Base-by-base conservation (phyloP, 805 yeast species). In the Candida suzukii region DNA sequence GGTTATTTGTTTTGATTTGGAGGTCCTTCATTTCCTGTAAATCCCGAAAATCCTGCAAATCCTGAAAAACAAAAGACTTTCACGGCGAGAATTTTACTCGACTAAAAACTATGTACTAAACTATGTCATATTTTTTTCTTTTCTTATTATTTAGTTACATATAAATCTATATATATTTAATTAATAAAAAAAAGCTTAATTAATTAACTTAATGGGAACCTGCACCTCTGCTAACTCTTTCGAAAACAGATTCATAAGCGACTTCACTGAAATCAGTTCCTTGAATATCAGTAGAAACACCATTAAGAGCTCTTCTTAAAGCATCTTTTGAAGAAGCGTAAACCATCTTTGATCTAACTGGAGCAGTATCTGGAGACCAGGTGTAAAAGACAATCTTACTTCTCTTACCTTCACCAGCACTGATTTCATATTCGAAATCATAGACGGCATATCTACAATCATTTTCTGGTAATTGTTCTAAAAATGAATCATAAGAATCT, bases 281-380 rank as follows among this genome's bases (percentile, higher is more conserved):
- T 74, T 93, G 99, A 60, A 93, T 75, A 61, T 93, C 99, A 53
- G 95, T 67, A 43, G 96, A 73, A 53, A 93, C 80, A 67, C 99
- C 99, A 65, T 86, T 91, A 61, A 93, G 75, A 43, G 99, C 91
- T 71, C 96, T 88, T 76, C 98, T 91, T 61, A 93, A 78, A 38
- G 97, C 96, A 58, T 90, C 98, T 71, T 88, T 88, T 46, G 98
- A 90, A n/a, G 96, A 80, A 37, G 99, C 98, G 73, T 90, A 91
- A 48, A 91, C 85, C 99, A 93, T 93, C 84, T 93, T 93, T 56
- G 88, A 66, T 74, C 95, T 84, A 58, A 93, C 81, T 47, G 93
- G 88, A 41, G 98, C 96, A 47, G 95, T 87, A 64, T 93, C 99
- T 58, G 99, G 99, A 48, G 97, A 81, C 99, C 99, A 93, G 52